Evolutionary conservation across 495 filamentous ascomycete species (phyloP).

Genomic region (Neohortaea acidophila): DNA sequence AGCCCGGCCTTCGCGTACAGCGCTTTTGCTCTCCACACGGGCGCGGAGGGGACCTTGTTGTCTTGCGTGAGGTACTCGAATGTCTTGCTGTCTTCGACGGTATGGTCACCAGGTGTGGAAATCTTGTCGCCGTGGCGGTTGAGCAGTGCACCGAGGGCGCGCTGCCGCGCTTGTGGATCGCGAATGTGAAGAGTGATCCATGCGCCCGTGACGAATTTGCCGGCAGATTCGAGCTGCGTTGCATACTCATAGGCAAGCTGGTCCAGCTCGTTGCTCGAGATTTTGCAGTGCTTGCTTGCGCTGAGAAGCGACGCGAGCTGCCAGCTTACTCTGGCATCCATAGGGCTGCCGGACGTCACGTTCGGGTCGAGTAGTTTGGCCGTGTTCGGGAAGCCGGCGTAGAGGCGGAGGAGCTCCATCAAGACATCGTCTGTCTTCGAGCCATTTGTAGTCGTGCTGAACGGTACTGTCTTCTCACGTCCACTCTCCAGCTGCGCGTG

Average conservation of each 20-base stretch:
- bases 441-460: background rate
- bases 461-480: constrained; percentile 39
- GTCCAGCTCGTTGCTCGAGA: constrained; percentile 32
- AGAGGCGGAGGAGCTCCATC: constrained; percentile 66
- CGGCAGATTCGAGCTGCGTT: constrained; percentile 49
- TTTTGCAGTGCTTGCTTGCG: constrained; percentile 24
- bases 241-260: constrained; percentile 54
- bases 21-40: constrained; percentile 82
- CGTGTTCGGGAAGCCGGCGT: background rate
- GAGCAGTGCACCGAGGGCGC: constrained; percentile 53
- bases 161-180: constrained; percentile 43
- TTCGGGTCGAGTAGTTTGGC: constrained; percentile 2
- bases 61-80: constrained; percentile 45
- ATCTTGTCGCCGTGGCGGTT: constrained; percentile 34
- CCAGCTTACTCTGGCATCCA: constrained; percentile 60
- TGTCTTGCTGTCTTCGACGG: constrained; percentile 31
- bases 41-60: constrained; percentile 52
- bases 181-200: constrained; percentile 69
- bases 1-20: constrained; percentile 56
- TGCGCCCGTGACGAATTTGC: constrained; percentile 42
- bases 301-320: constrained; percentile 49
- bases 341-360: constrained; percentile 2
- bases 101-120: constrained; percentile 23
- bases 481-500: constrained; percentile 43
- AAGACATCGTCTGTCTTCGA: constrained; percentile 55